Base-by-base conservation (phyloP, 352 stramenopile genomes). In the Sclerospora graminicola region DNA sequence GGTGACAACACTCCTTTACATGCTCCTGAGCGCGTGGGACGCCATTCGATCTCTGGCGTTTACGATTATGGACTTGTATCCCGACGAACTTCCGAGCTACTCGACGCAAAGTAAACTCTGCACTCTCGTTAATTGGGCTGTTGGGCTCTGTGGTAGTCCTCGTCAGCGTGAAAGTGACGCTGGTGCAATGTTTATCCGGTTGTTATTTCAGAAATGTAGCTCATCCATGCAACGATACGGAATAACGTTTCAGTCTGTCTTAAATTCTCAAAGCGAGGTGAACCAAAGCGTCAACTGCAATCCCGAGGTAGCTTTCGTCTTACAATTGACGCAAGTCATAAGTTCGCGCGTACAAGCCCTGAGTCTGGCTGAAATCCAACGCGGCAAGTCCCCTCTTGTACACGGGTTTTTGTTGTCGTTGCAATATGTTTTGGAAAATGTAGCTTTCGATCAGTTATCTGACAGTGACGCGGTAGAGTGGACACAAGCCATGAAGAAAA, bases 121-220 rank as follows among this genome's bases (percentile, higher is more conserved):
- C 28, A 55, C 45, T 21, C 59, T 91, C 1, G 51, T 83, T 42
- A 51, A 82, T n/a, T 91, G 79, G 79, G 62, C 76, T 1, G 41
- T 91, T 32, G 69, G 64, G 35, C 62, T 91, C 11, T 85, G 73
- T 26, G 60, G 69, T 19, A 89, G 79, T 33, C 72, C 79, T 26
- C 71, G 76, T 10, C 79, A 91, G 45, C 72, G 81, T 38, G 83
- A 93, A 51, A 92, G 75, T 29, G 81, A 94, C 35, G 75, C 80
- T 16, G 82, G 82, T n/a, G 84, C 82, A 0, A 67, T 91, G 28
- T 86, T 94, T 37, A 82, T 95, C 48, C 72, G 69, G 2, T 46
- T 94, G 19, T 34, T 95, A 18, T 89, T 88, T 45, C 51, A 63
- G 37, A 68, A 76, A 26, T 72, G 63, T 18, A 84, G 79, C 35